A percentile compares a stretch with the other conserved stretches of the same genome.
phyloP scores from a whole-genome alignment of 179 eudicot genomes.

The Silene coronaria region DNA sequence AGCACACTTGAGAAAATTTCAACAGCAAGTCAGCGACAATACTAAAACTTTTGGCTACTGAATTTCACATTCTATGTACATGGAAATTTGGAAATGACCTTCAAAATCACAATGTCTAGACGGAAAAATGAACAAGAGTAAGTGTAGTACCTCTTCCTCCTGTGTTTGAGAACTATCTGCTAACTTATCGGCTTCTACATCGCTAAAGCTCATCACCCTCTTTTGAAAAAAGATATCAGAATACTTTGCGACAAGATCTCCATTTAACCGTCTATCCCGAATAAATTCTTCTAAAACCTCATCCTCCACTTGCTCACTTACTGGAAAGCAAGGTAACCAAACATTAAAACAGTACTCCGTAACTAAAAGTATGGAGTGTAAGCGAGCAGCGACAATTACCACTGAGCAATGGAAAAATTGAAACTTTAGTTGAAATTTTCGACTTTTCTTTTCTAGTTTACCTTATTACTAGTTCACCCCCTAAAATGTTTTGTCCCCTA shows the following conservation, averaged over 20 bases:
- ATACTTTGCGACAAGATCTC: slow-evolving; percentile 62
- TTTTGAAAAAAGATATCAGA: slow-evolving; percentile 59
- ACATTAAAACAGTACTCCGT: slow-evolving; percentile 3
- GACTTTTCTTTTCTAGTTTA: too few species aligned
- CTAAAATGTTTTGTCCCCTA: not conserved
- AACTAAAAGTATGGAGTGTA: not conserved
- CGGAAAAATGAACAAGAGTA: slow-evolving; percentile 11
- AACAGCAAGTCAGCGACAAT: not conserved
- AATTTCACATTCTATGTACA: not conserved
- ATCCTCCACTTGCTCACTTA: slow-evolving; percentile 47
- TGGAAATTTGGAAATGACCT: slow-evolving; percentile 4
- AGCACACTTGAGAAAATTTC: not conserved
- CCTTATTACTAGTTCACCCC: not conserved
- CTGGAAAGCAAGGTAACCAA: slow-evolving; percentile 32
- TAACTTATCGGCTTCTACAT: slow-evolving; percentile 20
- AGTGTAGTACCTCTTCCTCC: slow-evolving; percentile 41
- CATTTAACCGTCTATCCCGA: slow-evolving; percentile 65
- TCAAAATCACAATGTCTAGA: not conserved
- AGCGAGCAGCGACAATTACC: too few species aligned
- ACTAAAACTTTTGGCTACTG: not conserved
- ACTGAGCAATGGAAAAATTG: too few species aligned
- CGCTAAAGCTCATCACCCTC: slow-evolving; percentile 25
- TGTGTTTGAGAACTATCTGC: slow-evolving; percentile 25
- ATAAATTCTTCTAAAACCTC: slow-evolving; percentile 59
- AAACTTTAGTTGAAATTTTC: too few species aligned